Evolutionary conservation across 805 yeast species (phyloP).

Genomic region (Kluyveromyces wickerhamii): DNA sequence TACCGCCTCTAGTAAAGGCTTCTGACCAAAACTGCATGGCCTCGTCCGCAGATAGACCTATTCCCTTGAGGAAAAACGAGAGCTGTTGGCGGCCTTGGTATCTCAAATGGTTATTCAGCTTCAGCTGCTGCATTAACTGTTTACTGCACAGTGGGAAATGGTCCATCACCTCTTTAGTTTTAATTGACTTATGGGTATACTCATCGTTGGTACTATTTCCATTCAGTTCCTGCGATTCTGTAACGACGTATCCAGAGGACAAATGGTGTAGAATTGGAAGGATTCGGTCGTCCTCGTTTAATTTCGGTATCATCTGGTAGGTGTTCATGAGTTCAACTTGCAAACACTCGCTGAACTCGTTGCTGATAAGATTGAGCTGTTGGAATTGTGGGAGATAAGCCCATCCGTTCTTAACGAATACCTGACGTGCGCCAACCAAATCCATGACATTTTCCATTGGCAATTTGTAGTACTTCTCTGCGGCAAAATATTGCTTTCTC

Average conservation of each 20-base stretch:
- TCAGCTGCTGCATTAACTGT: conserved; percentile 55
- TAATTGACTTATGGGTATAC: conserved; percentile 56
- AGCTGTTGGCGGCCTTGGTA: conserved; percentile 82
- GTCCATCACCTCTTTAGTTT: conserved; percentile 42
- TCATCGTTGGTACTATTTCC: conserved; percentile 34
- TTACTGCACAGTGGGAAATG: conserved; percentile 82
- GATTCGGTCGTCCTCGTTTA: conserved; percentile 88
- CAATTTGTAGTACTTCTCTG: conserved; percentile 68
- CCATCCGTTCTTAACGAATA: conserved; percentile 56
- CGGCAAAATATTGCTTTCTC: conserved; percentile 40
- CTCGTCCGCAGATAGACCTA: conserved; percentile 82
- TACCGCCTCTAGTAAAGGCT: conserved; percentile 52
- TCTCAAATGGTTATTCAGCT: conserved; percentile 60
- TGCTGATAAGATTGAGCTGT: conserved; percentile 61
- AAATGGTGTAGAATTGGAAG: conserved; percentile 77
- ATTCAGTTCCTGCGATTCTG: conserved; percentile 38
- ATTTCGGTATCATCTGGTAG: conserved; percentile 67
- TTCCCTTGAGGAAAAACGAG: conserved; percentile 77
- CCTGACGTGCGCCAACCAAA: conserved; percentile 64
- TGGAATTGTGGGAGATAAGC: conserved; percentile 82
- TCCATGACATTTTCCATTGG: conserved; percentile 84
- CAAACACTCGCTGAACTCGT: conserved; percentile 56
- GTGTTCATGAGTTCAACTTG: conserved; percentile 51
- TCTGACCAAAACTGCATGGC: conserved; percentile 78
- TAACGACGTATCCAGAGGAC: conserved; percentile 59